Conservation (phyloP, 2,329 filamentous ascomycete genomes). For the Neopestalotiopsis rosae region DNA sequence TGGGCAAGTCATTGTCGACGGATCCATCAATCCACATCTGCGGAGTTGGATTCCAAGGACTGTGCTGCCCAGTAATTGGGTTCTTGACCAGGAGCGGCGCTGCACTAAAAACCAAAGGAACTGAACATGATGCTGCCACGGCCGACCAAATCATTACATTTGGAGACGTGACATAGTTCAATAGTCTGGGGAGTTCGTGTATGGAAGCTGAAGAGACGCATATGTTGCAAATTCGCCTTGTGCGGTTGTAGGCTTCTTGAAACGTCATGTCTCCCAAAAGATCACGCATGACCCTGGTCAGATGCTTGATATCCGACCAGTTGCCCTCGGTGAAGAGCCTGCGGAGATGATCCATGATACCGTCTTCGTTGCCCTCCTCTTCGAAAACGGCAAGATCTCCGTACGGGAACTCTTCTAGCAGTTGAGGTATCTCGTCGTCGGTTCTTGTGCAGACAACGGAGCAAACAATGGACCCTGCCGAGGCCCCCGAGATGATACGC, state of each 20-base stretch:
- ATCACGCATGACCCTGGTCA: slow-evolving; percentile 80
- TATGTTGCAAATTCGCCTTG: slow-evolving; percentile 89
- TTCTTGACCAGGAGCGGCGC: slow-evolving; percentile 85
- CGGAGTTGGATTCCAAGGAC: slow-evolving; percentile 84
- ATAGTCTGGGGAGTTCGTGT: slow-evolving; percentile 82
- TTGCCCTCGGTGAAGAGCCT: slow-evolving; percentile 81
- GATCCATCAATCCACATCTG: slow-evolving; percentile 94
- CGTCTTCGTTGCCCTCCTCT: slow-evolving; percentile 61
- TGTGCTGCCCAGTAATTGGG: slow-evolving; percentile 75
- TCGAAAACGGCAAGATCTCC: slow-evolving; percentile 86
- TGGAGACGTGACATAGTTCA: slow-evolving; percentile 93
- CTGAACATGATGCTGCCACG: slow-evolving; percentile 93
- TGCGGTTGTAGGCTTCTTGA: slow-evolving; percentile 95
- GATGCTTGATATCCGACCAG: slow-evolving; percentile 83
- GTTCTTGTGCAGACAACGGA: slow-evolving; percentile 79
- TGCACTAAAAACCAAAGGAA: slow-evolving; percentile 84
- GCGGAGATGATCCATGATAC: slow-evolving; percentile 70
- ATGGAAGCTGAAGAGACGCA: slow-evolving; percentile 87
- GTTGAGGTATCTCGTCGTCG: slow-evolving; percentile 75
- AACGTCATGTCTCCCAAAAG: slow-evolving; percentile 91
- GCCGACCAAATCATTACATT: slow-evolving; percentile 97
- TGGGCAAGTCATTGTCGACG: slow-evolving; percentile 91
- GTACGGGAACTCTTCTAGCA: slow-evolving; percentile 74
- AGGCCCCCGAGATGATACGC: slow-evolving; percentile 86
- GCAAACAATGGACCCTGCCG: slow-evolving; percentile 85